Evolutionary conservation across 371 early-diverging fungal genomes (phyloP).

Genomic region (Paramicrosporidium saccamoebae): DNA sequence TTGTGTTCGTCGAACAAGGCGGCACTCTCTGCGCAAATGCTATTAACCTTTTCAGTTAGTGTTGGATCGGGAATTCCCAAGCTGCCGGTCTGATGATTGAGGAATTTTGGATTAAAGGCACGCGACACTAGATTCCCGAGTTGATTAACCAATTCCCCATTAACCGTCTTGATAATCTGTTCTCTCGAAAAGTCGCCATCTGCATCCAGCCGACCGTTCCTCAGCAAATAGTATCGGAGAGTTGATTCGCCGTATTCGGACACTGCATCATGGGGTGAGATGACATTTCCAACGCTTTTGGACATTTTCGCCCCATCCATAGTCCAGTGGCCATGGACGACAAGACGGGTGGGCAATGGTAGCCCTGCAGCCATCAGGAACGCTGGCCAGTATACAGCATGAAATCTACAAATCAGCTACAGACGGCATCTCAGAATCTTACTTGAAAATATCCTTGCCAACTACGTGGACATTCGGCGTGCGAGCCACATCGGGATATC

Average conservation of each 20-base stretch:
- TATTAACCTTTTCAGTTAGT: no score
- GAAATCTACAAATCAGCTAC: constrained; percentile 17
- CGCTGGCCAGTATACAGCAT: constrained; percentile 82
- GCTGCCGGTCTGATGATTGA: no score
- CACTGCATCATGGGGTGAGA: constrained; percentile 35
- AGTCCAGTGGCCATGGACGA: constrained; percentile 82
- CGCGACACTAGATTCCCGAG: constrained; percentile 55
- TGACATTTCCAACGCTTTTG: constrained; percentile 63
- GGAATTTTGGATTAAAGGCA: no score
- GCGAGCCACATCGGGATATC: constrained; percentile 24
- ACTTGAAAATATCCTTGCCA: constrained; percentile 78
- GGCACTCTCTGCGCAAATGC: no score
- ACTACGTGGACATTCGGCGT: constrained; percentile 45
- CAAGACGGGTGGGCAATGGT: constrained; percentile 30
- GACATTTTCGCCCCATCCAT: constrained; percentile 62
- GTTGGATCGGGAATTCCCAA: no score
- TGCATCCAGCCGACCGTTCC: constrained; percentile 54
- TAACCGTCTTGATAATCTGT: constrained; percentile 22
- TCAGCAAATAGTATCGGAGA: constrained; percentile 56
- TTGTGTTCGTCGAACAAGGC: no score
- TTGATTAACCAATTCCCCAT: constrained; percentile 41
- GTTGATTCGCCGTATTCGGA: constrained; percentile 40
- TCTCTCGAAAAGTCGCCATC: constrained; percentile 13
- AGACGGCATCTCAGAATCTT: constrained; percentile 1
- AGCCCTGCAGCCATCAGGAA: constrained; percentile 57